A percentile compares a stretch with the other conserved stretches of the same genome.
Conservation (phyloP, 768 basidiomycete genomes). For the Xerocomus spinulosus region DNA sequence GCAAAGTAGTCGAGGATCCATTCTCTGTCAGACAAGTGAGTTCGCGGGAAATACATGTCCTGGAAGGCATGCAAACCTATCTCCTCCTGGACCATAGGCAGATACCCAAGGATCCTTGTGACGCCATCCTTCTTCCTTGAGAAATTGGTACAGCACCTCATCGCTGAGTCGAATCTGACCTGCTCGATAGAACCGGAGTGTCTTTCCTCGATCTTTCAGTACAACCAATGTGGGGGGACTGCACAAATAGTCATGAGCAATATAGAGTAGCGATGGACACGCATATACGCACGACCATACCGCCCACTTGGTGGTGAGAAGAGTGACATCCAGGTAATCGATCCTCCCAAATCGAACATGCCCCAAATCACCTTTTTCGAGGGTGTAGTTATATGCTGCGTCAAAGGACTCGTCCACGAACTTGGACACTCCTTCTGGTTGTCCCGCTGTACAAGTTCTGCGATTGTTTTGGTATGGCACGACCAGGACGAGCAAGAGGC, state of each 20-base stretch:
- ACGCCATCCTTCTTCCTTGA: constrained; percentile 61
- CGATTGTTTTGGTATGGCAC: not conserved
- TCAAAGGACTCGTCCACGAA: constrained; percentile 72
- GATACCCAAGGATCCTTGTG: constrained; percentile 64
- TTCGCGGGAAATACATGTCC: not conserved
- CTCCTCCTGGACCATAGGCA: constrained; percentile 71
- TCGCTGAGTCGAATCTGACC: constrained; percentile 56
- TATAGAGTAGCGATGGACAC: not conserved
- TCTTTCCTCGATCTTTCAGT: constrained; percentile 63
- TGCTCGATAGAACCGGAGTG: constrained; percentile 76
- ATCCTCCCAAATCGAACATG: constrained; percentile 80
- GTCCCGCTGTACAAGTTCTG: constrained; percentile 56
- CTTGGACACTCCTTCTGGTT: constrained; percentile 63
- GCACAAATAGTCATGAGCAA: constrained; percentile 2
- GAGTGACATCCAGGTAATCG: constrained; percentile 82
- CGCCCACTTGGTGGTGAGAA: constrained; percentile 79
- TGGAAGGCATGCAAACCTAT: constrained; percentile 42
- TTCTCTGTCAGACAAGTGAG: constrained; percentile 46
- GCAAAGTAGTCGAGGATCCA: constrained; percentile 61
- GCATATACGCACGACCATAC: constrained; percentile 67
- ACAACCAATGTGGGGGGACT: constrained; percentile 79
- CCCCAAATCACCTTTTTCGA: constrained; percentile 56
- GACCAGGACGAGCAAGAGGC: constrained; percentile 21
- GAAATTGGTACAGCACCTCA: constrained; percentile 59
- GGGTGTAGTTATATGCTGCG: constrained; percentile 60